Evolutionary conservation across 169 alveolate genomes (phyloP), one percentile per base, ranked within the genome.

Genomic region (Amoebophrya sp.): DNA sequence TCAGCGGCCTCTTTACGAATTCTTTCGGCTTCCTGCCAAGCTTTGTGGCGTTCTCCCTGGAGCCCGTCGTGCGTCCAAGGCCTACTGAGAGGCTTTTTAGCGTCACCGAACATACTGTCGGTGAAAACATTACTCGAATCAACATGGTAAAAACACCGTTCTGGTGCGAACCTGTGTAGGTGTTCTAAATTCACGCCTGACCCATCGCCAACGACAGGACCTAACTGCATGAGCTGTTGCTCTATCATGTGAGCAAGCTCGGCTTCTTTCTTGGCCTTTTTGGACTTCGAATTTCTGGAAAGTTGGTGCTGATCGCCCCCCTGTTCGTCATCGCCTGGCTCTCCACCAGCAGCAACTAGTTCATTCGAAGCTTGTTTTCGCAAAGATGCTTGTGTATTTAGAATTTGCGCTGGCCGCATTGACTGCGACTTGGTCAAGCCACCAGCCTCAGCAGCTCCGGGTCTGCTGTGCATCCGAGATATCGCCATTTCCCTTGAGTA

Each of bases 21-120:
- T 18, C 10, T 65, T 18, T 65, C 83, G 39, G 18, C 83, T 36
- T 6, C 83, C 3, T 6, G 26, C 83, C 83, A 65, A 6, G 2
- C 2, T 10, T 6, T 10, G 39, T 29, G 39, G 0, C 83, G 83
- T 36, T 65, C 83, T 1, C 83, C 83, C 1, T 36, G 83, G 26
- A 65, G n/a, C 2, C 83, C 83, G 83, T 36, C 83, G 83, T 65
- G 83, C 26, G 83, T 65, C 83, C 83, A 65, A 10, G 83, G 83
- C 83, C 83, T 29, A 6, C 33, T 18, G 39, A 65, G 18, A n/a
- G n/a, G n/a, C 26, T 26, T 36, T 36, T 1, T 65, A 0, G 83
- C 83, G 83, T 65, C 83, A 10, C 2, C 26, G 33, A 65, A 65
- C 33, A 6, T 65, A 36, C n/a, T 18, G 33, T 65, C 26, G 36